Conservation (phyloP, 345 rosid species). For the Limnanthes douglasii region DNA sequence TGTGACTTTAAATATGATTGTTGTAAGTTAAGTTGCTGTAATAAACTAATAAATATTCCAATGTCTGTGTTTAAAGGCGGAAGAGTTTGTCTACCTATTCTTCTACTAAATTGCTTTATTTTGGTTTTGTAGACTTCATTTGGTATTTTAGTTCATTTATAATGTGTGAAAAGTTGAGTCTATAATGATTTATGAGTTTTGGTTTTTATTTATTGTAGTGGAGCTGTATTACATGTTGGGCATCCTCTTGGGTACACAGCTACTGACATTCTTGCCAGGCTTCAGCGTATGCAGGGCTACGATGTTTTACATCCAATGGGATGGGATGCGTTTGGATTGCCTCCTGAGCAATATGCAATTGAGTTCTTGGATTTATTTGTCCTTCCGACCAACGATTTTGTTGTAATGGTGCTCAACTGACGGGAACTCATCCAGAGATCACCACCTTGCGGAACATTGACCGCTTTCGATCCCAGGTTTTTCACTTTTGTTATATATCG, state of each 20-base stretch:
- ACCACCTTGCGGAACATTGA: slow-evolving; percentile 80
- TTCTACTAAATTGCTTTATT: too few relatives aligned
- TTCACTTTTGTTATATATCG: slow-evolving; percentile 11
- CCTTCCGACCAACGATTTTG: too few relatives aligned
- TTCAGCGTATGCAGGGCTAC: slow-evolving; percentile 84
- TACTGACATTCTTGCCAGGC: slow-evolving; percentile 78
- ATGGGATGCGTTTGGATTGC: slow-evolving; percentile 98
- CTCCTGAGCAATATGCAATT: slow-evolving; percentile 94
- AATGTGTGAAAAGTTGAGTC: too few relatives aligned
- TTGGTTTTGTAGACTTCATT: not conserved
- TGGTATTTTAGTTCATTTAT: too few relatives aligned
- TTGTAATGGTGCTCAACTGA: slow-evolving; percentile 40
- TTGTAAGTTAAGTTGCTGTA: too few relatives aligned
- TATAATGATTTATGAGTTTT: too few relatives aligned
- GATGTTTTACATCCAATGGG: slow-evolving; percentile 96
- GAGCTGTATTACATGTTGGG: slow-evolving; percentile 95
- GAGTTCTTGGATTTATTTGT: slow-evolving; percentile 15
- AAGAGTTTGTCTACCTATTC: too few relatives aligned
- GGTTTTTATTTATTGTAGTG: slow-evolving; percentile 29
- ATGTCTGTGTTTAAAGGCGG: too few relatives aligned
- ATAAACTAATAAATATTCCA: too few relatives aligned
- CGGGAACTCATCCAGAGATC: slow-evolving; percentile 86
- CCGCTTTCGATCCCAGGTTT: slow-evolving; percentile 72
- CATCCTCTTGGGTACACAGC: slow-evolving; percentile 96
- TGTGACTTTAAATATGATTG: too few relatives aligned